These are phyloP conservation scores for Alternaria incomplexa DNA, from an alignment of 2,329 filamentous ascomycete genomes.

Conservation along the genomic window DNA sequence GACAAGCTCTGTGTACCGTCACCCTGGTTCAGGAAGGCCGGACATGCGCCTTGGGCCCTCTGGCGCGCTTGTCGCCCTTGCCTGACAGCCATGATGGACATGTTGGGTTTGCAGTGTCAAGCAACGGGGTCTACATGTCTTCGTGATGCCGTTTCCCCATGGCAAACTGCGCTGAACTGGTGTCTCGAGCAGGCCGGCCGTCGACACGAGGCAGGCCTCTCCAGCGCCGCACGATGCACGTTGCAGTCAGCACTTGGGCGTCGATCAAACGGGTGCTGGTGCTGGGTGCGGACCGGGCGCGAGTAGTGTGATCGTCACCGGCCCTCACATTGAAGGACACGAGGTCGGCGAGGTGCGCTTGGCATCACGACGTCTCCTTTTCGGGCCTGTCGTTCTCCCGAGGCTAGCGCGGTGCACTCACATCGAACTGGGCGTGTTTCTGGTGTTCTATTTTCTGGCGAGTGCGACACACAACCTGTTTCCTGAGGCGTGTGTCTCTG, in stretches of 20 bases:
- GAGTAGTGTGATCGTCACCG: conserved; percentile 42
- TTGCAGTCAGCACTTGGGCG: conserved; percentile 38
- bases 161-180: conserved; percentile 3
- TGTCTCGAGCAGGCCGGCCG: conserved; percentile 5
- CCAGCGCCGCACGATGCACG: conserved; percentile 39
- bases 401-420: conserved; percentile 19
- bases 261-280: conserved; percentile 50
- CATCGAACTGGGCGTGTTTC: conserved; percentile 11
- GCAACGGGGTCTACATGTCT: background rate
- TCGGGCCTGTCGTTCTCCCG: conserved; percentile 33
- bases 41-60: conserved; percentile 17
- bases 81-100: background rate
- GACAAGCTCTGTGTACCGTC: conserved; percentile 17
- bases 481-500: conserved; percentile 2
- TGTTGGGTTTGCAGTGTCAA: background rate
- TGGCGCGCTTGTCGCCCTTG: background rate
- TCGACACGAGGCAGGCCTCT: conserved; percentile 8
- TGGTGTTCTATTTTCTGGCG: conserved; percentile 3
- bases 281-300: conserved; percentile 39
- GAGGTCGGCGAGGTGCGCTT: conserved; percentile 48
- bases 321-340: conserved; percentile 30
- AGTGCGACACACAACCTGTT: conserved; percentile 11
- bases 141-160: background rate
- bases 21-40: conserved; percentile 21
- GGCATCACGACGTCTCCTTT: conserved; percentile 34